phyloP scores from a whole-genome alignment of 495 filamentous ascomycete species.

The Podospora anserina region DNA sequence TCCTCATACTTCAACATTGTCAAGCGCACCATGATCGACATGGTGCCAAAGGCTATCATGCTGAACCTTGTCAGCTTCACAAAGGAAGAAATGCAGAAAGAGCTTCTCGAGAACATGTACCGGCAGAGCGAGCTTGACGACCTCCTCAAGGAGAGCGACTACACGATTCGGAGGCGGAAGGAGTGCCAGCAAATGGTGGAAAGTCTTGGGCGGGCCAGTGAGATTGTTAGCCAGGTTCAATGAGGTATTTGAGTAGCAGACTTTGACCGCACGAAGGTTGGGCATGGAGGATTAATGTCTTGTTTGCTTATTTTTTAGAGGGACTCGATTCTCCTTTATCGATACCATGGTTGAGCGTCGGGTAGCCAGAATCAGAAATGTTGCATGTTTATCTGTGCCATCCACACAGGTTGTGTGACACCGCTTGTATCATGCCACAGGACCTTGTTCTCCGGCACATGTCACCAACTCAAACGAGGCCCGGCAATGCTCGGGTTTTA shows the following conservation, averaged over 20 bases:
- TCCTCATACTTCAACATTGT: slow-evolving; percentile 98
- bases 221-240: slow-evolving; percentile 97
- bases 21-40: slow-evolving; percentile 97
- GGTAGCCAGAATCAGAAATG: background rate
- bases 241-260: slow-evolving; percentile 36
- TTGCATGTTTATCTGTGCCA: background rate
- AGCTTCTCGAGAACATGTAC: slow-evolving; percentile 98
- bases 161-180: slow-evolving; percentile 90
- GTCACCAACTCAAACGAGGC: background rate
- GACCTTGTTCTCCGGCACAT: too few species aligned
- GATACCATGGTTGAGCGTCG: slow-evolving; percentile 24
- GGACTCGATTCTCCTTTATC: slow-evolving; percentile 18
- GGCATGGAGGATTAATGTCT: slow-evolving; percentile 3
- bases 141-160: slow-evolving; percentile 95
- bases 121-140: slow-evolving; percentile 83
- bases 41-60: slow-evolving; percentile 99
- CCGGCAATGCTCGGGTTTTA: background rate
- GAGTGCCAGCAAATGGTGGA: slow-evolving; percentile 99
- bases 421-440: too few species aligned
- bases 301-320: slow-evolving; percentile 10
- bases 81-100: slow-evolving; percentile 97
- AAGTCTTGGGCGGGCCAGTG: slow-evolving; percentile 76
- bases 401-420: background rate
- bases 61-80: slow-evolving; percentile 91
- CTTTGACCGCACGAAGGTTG: background rate